Conservation (phyloP, 1,284 basidiomycete species). For the Naganishia liquefaciens region DNA sequence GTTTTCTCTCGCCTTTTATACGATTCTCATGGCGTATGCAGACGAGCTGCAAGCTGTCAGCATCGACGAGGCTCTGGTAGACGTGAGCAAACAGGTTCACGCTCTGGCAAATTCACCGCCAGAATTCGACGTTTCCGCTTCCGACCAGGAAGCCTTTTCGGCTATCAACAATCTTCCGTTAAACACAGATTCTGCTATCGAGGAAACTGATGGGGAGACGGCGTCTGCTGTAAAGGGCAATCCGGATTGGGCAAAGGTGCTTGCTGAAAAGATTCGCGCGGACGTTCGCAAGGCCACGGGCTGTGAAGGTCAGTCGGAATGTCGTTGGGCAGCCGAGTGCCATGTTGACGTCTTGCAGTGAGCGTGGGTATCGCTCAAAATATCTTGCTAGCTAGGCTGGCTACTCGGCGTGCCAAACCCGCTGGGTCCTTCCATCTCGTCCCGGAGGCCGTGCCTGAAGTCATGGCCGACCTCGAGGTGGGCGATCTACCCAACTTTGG, state of each 20-base stretch:
- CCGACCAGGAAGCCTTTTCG: neutral
- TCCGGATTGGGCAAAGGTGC: conserved; percentile 62
- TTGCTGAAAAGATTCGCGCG: conserved; percentile 77
- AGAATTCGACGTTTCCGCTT: conserved; percentile 34
- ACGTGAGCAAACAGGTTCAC: conserved; percentile 70
- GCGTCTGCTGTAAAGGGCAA: neutral
- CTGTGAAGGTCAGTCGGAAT: conserved; percentile 68
- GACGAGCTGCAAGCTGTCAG: conserved; percentile 94
- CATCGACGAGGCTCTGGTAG: conserved; percentile 91
- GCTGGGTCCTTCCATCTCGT: conserved; percentile 76
- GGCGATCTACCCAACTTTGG: conserved; percentile 88
- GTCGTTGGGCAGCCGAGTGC: neutral
- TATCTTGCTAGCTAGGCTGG: conserved; percentile 86
- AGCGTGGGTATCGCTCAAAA: conserved; percentile 91
- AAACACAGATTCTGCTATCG: no score
- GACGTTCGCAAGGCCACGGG: conserved; percentile 74
- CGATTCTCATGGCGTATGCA: conserved; percentile 81
- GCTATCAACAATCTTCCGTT: no score
- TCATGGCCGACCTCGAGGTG: conserved; percentile 77
- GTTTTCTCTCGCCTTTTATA: conserved; percentile 83
- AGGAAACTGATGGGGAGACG: neutral
- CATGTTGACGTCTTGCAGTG: conserved; percentile 56
- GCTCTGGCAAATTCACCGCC: conserved; percentile 48
- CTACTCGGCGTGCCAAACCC: conserved; percentile 88
- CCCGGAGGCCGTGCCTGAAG: conserved; percentile 59